phyloP scores from a whole-genome alignment of 805 yeast species.

The Priceomyces carsonii region DNA sequence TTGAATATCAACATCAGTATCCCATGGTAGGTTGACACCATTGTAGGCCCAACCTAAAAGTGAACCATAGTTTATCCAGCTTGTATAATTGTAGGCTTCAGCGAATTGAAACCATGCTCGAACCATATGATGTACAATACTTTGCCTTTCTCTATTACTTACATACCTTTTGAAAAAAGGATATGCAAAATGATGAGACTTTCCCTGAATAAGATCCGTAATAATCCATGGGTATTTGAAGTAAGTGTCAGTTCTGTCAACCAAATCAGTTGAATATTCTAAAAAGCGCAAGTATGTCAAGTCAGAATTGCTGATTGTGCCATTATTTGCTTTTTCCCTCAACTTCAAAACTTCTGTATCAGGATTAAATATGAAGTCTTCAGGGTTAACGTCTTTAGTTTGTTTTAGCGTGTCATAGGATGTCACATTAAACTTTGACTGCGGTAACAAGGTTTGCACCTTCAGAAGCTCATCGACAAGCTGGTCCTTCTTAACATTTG shows the following conservation, averaged over 20 bases:
- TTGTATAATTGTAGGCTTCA: slow-evolving; percentile 26
- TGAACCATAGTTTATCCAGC: slow-evolving; percentile 31
- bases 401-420: slow-evolving; percentile 8
- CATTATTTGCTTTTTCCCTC: slow-evolving; percentile 14
- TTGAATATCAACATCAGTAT: slow-evolving; percentile 31
- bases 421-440: slow-evolving; percentile 6
- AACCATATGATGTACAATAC: slow-evolving; percentile 38
- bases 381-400: slow-evolving; percentile 16
- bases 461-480: slow-evolving; percentile 9
- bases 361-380: slow-evolving; percentile 33
- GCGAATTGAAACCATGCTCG: slow-evolving; percentile 39
- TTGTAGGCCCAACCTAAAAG: slow-evolving; percentile 32
- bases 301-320: slow-evolving; percentile 17
- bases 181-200: slow-evolving; percentile 33
- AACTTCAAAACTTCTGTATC: slow-evolving; percentile 26
- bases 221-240: slow-evolving; percentile 44
- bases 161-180: slow-evolving; percentile 39
- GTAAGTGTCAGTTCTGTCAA: slow-evolving; percentile 27
- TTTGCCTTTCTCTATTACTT: slow-evolving; percentile 35
- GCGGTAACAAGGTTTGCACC: not conserved
- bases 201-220: slow-evolving; percentile 35
- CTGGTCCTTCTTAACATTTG: slow-evolving; percentile 5
- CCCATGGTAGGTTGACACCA: slow-evolving; percentile 35
- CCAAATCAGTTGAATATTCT: slow-evolving; percentile 23
- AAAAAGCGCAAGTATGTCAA: slow-evolving; percentile 28